Evolutionary conservation across 139 green algal genomes (phyloP), one percentile per base, ranked within the genome.

Genomic region (Gonium pectorale): DNA sequence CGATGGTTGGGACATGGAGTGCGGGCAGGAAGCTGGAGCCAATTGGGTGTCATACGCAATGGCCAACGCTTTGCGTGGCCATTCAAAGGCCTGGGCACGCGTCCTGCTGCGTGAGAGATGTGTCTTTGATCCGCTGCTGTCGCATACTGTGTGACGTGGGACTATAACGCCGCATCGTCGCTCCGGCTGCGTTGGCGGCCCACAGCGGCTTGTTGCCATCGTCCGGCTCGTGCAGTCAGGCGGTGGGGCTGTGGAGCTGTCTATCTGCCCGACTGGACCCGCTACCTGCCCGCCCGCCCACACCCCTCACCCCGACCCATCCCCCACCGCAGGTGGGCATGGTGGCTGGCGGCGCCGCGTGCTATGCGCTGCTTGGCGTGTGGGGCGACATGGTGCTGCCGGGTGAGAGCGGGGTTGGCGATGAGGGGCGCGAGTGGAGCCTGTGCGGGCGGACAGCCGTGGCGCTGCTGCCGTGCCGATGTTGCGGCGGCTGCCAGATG

Each of bases 301-400:
- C 49, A 26, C 49, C 49, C 49, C 13, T 56, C 13, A 56, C 17
- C 49, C 49, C 49, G 13, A 26, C 49, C 49, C 49, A 13, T 56
- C 49, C 49, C 17, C 13, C 40, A 33, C 43, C 68, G 13, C 51
- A 80, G 72, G 72, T 80, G 19, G 74, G 74, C 37, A 56, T 81
- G 74, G 29, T 81, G 37, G 74, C 56, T 56, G 74, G 74, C 52
- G 74, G 74, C 3, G 38, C 70, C 29, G 74, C 74, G 2, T 81
- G 74, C 74, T 81, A 81, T n/a, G 74, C 74, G 27, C 35, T 81
- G 52, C 27, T 70, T 38, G 74, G 74, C 37, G 69, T 54, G 74
- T 81, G 56, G 56, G 59, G 33, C 19, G 74, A 81, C 74, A 17
- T 81, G 59, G 74, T 56, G 27, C 37, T 81, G 40, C 74, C 74